Evolutionary conservation across 2,329 filamentous ascomycete genomes (phyloP).

Genomic region (Diaporthe amygdali): DNA sequence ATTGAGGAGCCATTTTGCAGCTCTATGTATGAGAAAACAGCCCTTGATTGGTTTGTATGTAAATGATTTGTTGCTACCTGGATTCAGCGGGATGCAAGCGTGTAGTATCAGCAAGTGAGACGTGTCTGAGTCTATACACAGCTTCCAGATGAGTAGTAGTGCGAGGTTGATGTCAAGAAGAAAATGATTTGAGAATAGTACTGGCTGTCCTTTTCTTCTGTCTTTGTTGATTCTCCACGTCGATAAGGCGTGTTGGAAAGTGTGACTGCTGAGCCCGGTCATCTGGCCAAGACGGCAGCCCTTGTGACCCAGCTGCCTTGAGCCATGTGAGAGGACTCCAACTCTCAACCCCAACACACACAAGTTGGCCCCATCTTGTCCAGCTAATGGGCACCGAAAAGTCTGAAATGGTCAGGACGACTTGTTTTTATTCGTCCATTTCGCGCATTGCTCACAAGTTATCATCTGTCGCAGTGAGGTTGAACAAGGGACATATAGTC

Average conservation of each 20-base stretch:
- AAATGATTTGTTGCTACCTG: not conserved
- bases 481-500: too few relatives aligned
- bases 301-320: slow-evolving; percentile 9
- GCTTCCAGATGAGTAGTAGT: not conserved
- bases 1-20: slow-evolving; percentile 6
- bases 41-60: not conserved
- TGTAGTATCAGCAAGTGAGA: not conserved
- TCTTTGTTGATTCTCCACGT: not conserved
- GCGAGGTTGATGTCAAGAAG: not conserved
- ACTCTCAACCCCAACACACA: not conserved
- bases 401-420: not conserved
- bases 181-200: not conserved
- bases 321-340: slow-evolving; percentile 10
- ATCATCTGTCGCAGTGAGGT: not conserved
- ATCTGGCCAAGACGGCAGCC: not conserved
- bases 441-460: not conserved
- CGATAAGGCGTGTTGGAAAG: not conserved
- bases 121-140: not conserved
- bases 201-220: not conserved
- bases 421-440: too few relatives aligned
- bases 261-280: slow-evolving; percentile 10
- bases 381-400: not conserved
- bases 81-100: not conserved
- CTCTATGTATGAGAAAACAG: not conserved
- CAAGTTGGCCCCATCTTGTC: not conserved